A percentile compares a stretch with the other conserved stretches of the same genome.
phyloP scores from a whole-genome alignment of 1,139 yeast genomes.

The Pichia sp. region DNA sequence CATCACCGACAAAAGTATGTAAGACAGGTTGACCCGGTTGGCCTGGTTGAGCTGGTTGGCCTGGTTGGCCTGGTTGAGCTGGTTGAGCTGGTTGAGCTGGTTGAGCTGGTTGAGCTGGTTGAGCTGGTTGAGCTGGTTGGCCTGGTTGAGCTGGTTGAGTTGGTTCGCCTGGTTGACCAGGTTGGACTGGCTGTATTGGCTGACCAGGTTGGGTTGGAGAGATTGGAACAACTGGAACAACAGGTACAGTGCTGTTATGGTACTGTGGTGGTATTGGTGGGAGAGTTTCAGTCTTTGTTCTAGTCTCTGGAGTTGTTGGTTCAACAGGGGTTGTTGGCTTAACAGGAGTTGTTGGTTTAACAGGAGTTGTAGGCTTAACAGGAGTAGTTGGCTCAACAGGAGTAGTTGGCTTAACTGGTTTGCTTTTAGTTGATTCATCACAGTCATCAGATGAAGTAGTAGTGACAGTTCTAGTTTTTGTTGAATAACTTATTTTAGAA shows the following conservation, averaged over 20 bases:
- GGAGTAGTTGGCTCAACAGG: background rate
- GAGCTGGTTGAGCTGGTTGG: background rate
- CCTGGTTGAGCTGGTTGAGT: background rate
- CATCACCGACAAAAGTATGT: conserved; percentile 5
- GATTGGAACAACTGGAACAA: background rate
- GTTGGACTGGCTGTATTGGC: background rate
- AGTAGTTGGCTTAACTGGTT: background rate
- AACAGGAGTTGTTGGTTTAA: background rate
- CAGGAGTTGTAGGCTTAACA: background rate
- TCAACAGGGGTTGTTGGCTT: background rate
- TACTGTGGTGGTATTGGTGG: background rate
- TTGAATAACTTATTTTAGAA: background rate
- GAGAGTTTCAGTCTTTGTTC: background rate
- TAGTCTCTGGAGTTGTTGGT: background rate
- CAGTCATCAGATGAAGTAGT: background rate
- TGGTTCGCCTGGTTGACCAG: background rate
- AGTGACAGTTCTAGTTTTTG: background rate
- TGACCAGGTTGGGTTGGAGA: background rate
- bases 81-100: background rate
- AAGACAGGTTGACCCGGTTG: background rate
- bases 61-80: background rate
- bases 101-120: background rate
- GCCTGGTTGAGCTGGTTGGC: background rate
- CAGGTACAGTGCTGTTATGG: background rate
- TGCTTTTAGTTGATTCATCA: background rate